Percentiles rank a stretch among this genome's conserved stretches.
phyloP scores from a whole-genome alignment of 2,329 filamentous ascomycete species.

The Alternaria gaisen region DNA sequence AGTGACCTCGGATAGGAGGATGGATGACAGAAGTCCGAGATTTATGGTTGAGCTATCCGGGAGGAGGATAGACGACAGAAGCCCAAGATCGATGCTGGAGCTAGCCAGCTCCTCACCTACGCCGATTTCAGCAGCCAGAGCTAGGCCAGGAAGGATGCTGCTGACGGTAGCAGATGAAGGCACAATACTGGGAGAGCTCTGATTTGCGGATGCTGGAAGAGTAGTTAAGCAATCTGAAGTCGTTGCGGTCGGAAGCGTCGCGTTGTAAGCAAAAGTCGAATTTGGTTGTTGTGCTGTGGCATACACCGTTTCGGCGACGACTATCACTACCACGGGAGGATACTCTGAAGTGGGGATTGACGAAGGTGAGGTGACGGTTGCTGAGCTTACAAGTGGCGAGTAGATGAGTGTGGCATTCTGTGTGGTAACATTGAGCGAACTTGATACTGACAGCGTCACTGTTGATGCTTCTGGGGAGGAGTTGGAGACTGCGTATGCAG shows the following conservation, averaged over 20 bases:
- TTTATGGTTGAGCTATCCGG: constrained; percentile 5
- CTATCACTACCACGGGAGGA: constrained; percentile 3
- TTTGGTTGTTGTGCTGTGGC: constrained; percentile 3
- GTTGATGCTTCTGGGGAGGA: background rate
- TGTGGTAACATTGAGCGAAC: background rate
- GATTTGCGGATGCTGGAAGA: background rate
- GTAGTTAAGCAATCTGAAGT: background rate
- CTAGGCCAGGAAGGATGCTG: background rate
- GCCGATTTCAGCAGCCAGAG: background rate
- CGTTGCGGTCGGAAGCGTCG: background rate
- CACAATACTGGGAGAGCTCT: background rate
- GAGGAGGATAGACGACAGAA: constrained; percentile 13
- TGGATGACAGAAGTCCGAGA: constrained; percentile 13
- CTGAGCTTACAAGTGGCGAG: constrained; percentile 9
- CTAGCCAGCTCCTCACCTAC: background rate
- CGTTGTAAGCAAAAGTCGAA: background rate
- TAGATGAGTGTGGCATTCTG: constrained; percentile 10
- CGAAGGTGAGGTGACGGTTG: background rate
- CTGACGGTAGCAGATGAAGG: background rate
- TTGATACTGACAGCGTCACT: background rate
- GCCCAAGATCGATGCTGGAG: constrained; percentile 7
- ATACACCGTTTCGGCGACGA: constrained; percentile 8
- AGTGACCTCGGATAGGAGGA: constrained; percentile 1
- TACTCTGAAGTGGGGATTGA: constrained; percentile 8
- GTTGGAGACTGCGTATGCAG: background rate